A percentile compares a stretch with the other conserved stretches of the same genome.
phyloP scores from a whole-genome alignment of 352 stramenopile species.

The Blastocystis hominis region DNA sequence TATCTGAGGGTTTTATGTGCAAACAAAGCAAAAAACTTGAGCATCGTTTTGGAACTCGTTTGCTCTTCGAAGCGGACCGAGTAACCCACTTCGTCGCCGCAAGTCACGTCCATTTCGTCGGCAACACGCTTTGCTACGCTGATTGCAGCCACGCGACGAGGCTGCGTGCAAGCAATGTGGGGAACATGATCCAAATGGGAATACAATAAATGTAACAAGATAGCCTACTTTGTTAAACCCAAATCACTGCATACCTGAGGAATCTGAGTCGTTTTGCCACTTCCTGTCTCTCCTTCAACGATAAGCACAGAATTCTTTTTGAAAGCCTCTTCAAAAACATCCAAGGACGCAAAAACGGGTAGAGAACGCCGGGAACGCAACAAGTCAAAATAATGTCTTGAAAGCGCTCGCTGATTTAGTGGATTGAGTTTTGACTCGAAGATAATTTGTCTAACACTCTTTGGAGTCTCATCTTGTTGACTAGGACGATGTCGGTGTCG shows the following conservation, averaged over 20 bases:
- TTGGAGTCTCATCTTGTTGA: neutral
- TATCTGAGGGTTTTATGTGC: conserved; percentile 24
- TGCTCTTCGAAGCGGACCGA: conserved; percentile 98
- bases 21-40: conserved; percentile 66
- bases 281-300: conserved; percentile 60
- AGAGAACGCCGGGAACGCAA: conserved; percentile 76
- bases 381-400: conserved; percentile 77
- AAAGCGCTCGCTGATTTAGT: conserved; percentile 77
- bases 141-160: conserved; percentile 46
- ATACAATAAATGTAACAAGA: conserved; percentile 43
- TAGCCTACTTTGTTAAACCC: neutral
- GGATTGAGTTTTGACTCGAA: conserved; percentile 70
- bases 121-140: conserved; percentile 39
- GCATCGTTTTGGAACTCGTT: conserved; percentile 68
- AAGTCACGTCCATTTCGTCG: conserved; percentile 73
- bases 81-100: conserved; percentile 94
- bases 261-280: conserved; percentile 60
- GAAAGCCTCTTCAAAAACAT: conserved; percentile 74
- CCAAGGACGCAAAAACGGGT: conserved; percentile 78
- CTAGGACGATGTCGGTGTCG: neutral
- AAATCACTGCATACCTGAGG: conserved; percentile 26
- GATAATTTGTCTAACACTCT: conserved; percentile 42
- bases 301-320: conserved; percentile 78
- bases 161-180: conserved; percentile 55
- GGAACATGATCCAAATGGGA: neutral